Conservation (phyloP, 345 rosid species). For the Brassica juncea region DNA sequence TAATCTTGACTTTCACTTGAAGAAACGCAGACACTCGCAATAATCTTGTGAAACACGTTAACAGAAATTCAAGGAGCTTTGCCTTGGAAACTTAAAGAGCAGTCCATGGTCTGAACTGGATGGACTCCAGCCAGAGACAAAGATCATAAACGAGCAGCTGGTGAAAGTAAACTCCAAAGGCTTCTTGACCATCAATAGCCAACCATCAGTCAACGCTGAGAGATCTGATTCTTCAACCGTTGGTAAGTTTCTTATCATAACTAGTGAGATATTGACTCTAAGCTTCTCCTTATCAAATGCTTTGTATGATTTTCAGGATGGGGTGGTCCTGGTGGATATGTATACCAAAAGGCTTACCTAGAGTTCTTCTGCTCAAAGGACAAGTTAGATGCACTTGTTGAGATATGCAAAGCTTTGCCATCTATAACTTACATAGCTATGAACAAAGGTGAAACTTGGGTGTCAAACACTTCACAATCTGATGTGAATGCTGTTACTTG, state of each 20-base stretch:
- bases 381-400: conserved; percentile 61
- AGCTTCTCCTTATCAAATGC: neutral
- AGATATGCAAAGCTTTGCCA: conserved; percentile 66
- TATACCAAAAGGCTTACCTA: conserved; percentile 91
- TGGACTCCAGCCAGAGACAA: conserved; percentile 92
- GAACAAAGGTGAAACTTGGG: conserved; percentile 63
- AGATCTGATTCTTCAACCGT: conserved; percentile 79
- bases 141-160: conserved; percentile 78
- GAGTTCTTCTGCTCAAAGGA: conserved; percentile 94
- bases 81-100: conserved; percentile 78
- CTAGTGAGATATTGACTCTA: neutral
- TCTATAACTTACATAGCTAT: conserved; percentile 69
- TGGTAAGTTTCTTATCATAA: conserved; percentile 42
- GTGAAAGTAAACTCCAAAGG: conserved; percentile 82
- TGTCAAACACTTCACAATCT: conserved; percentile 52
- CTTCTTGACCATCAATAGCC: conserved; percentile 95
- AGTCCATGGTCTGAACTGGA: conserved; percentile 98
- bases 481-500: conserved; percentile 92
- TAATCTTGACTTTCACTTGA: neutral
- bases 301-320: conserved; percentile 60
- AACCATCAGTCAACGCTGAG: conserved; percentile 88
- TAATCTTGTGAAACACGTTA: conserved; percentile 3
- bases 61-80: conserved; percentile 71
- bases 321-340: conserved; percentile 97
- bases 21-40: conserved; percentile 19